phyloP scores from a whole-genome alignment of 2,329 filamentous ascomycete genomes.

The Trichoderma lentiforme region DNA sequence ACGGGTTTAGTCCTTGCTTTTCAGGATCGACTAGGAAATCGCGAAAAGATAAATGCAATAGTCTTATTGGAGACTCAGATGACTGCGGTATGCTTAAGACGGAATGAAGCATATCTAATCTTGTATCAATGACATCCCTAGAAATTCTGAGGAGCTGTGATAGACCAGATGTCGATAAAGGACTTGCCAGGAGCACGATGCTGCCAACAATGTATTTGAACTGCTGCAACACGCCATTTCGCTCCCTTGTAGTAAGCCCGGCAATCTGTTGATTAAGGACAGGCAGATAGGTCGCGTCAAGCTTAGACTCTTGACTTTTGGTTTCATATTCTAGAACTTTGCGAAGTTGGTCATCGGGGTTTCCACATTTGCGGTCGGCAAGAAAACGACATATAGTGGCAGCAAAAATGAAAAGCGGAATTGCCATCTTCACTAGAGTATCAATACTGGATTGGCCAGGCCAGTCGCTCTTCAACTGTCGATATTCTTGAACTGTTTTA shows the following conservation, averaged over 20 bases:
- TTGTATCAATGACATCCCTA: constrained; percentile 20
- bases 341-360: constrained; percentile 24
- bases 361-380: constrained; percentile 16
- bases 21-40: background rate
- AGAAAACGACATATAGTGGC: constrained; percentile 33
- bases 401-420: constrained; percentile 37
- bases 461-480: constrained; percentile 10
- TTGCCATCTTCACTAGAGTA: constrained; percentile 28
- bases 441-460: background rate
- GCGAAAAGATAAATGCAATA: constrained; percentile 17
- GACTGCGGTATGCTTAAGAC: constrained; percentile 31
- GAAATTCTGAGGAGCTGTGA: constrained; percentile 27
- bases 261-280: constrained; percentile 19
- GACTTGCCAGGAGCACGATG: constrained; percentile 30
- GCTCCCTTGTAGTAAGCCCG: background rate
- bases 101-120: constrained; percentile 32
- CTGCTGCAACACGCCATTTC: constrained; percentile 19
- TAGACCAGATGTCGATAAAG: constrained; percentile 30
- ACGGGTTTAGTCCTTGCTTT: background rate
- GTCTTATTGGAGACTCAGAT: constrained; percentile 25
- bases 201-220: constrained; percentile 32
- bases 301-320: constrained; percentile 14
- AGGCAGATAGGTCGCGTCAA: constrained; percentile 22
- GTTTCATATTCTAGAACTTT: constrained; percentile 25
- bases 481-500: background rate